Base-by-base conservation (phyloP, 2,329 filamentous ascomycete species). In the Massarina eburnea region DNA sequence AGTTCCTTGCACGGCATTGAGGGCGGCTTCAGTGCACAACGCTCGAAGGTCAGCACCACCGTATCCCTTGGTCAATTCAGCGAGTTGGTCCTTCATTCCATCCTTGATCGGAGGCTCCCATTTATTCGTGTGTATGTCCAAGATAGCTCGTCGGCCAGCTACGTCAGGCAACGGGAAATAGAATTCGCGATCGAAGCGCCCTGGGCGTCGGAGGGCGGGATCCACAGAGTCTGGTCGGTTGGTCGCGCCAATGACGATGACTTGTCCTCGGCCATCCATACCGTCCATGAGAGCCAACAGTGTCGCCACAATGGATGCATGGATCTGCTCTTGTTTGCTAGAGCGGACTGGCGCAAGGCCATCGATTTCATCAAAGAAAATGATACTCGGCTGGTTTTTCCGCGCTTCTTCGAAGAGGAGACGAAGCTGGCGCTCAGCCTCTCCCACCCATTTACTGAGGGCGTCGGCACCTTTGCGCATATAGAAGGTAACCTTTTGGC, bases 291-390 rank as follows among this genome's bases (percentile, higher is more conserved):
- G 67, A 6, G 72, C 69, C 41, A 79, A 69, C 38, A 80, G 76
- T 0, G 76, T 77, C 3, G 78, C 73, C 15, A 78, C 77, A 43
- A 99, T 99, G 2, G 92, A 97, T 5, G 94, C 91, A 71, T 99
- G 94, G 48, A 97, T 97, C 72, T 99, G 94, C 67, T 99, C 94
- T 73, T 97, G 92, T 70, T 97, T 97, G 72, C 92, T 96, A 10
- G 94, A 97, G 59, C 94, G 83, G 26, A 97, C 94, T 41, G 94
- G 95, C 2, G 94, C 94, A 54, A 99, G 79, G 44, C 94, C 94
- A 73, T 99, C 94, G 57, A 99, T 99, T 70, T 99, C 94, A 68
- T 99, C 94, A 59, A 99, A 97, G 76, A 99, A 99, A 69, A 99
- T 99, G 71, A 99, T 99, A 69, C 92, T 97, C 0, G 94, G 94